Percentiles rank a stretch among this genome's conserved stretches.
Conservation (phyloP, 164 flowering plant genomes). For the Litsea cubeba region DNA sequence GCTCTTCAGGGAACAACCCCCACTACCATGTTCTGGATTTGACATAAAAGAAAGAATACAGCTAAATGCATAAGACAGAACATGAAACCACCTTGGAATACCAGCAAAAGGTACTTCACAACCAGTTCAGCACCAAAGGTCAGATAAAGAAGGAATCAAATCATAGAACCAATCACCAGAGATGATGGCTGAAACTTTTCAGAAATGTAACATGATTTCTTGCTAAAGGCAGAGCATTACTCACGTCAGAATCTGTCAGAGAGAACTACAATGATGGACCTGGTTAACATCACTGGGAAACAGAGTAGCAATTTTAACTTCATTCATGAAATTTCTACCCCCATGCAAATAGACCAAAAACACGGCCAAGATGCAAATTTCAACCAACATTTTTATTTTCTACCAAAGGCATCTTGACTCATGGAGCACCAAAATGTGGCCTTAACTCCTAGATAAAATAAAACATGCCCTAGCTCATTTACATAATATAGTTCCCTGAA, state of each 20-base stretch:
- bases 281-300: neutral
- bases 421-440: neutral
- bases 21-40: constrained; percentile 4
- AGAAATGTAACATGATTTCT: constrained; percentile 1
- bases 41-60: constrained; percentile 6
- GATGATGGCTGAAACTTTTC: constrained; percentile 1
- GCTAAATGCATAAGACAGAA: constrained; percentile 4
- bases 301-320: neutral
- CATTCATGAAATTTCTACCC: too few species aligned
- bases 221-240: neutral
- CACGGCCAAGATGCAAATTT: too few species aligned
- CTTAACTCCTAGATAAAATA: neutral
- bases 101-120: constrained; percentile 2
- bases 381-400: too few species aligned
- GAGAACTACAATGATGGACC: neutral
- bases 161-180: constrained; percentile 8
- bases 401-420: too few species aligned
- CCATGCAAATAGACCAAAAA: too few species aligned
- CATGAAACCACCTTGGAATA: constrained; percentile 1
- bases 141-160: constrained; percentile 2
- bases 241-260: neutral
- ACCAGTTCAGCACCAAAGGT: constrained; percentile 2
- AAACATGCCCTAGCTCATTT: neutral
- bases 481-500: neutral
- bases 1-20: constrained; percentile 8